Evolutionary conservation across 257 asterid genomes (phyloP).

Genomic region (Coffea eugenioides): DNA sequence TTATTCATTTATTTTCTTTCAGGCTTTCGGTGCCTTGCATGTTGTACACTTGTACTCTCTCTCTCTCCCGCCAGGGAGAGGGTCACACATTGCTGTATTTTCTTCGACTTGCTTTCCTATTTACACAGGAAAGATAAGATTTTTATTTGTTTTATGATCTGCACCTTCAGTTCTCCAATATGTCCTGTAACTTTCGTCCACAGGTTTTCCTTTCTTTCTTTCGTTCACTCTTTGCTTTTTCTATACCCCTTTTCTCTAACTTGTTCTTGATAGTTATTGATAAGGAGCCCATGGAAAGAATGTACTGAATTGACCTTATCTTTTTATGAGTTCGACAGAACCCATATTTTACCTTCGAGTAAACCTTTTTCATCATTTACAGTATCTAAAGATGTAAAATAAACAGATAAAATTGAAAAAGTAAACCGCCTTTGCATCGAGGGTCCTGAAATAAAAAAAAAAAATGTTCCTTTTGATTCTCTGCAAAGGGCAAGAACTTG

Average conservation of each 20-base stretch:
- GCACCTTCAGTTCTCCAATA: constrained; percentile 20
- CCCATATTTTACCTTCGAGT: constrained; percentile 3
- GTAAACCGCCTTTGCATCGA: constrained; percentile 8
- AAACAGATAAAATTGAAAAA: background rate
- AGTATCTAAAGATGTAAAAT: background rate
- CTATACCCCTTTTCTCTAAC: constrained; percentile 32
- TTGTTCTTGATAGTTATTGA: constrained; percentile 9
- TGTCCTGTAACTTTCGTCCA: constrained; percentile 50
- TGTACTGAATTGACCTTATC: constrained; percentile 1
- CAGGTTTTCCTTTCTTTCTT: constrained; percentile 18
- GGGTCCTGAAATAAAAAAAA: background rate
- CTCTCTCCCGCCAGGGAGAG: background rate
- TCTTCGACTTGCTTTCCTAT: constrained; percentile 14
- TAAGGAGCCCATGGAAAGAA: constrained; percentile 3
- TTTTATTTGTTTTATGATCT: constrained; percentile 18
- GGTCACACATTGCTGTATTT: constrained; percentile 1
- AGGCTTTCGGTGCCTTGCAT: constrained; percentile 21
- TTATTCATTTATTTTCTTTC: too few species aligned
- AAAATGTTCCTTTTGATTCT: constrained; percentile 3
- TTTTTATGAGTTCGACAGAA: background rate
- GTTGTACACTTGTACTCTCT: background rate
- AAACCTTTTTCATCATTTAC: constrained; percentile 11
- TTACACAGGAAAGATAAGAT: constrained; percentile 26
- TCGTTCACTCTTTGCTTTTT: constrained; percentile 27
- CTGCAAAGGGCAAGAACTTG: background rate